Percentiles rank a stretch among this genome's conserved stretches.
Evolutionary conservation across 345 rosid species (phyloP).

Genomic region (Dipteronia sinensis): DNA sequence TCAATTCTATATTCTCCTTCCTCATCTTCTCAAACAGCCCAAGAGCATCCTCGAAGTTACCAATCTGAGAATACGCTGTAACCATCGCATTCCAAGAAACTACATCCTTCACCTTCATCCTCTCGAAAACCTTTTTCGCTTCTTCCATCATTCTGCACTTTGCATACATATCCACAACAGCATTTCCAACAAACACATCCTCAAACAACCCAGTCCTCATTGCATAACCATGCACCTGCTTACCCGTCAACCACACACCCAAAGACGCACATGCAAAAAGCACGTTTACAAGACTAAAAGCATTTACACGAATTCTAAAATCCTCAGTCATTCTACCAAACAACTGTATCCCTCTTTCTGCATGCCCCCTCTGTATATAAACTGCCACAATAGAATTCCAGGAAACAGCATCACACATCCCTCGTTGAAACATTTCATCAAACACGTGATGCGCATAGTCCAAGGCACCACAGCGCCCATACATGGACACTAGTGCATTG

Average conservation of each 20-base stretch:
- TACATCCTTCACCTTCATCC: slow-evolving; percentile 69
- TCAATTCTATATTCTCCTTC: slow-evolving; percentile 52
- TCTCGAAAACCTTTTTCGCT: slow-evolving; percentile 53
- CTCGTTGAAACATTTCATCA: slow-evolving; percentile 55
- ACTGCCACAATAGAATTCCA: slow-evolving; percentile 79
- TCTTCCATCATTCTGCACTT: slow-evolving; percentile 71
- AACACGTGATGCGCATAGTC: slow-evolving; percentile 62
- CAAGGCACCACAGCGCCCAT: slow-evolving; percentile 57
- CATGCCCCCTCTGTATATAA: slow-evolving; percentile 52
- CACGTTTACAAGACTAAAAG: slow-evolving; percentile 68
- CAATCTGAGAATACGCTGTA: slow-evolving; percentile 75
- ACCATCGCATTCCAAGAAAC: slow-evolving; percentile 94
- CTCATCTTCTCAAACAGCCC: slow-evolving; percentile 65
- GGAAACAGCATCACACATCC: slow-evolving; percentile 63
- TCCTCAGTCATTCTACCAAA: slow-evolving; percentile 54
- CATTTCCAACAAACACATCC: slow-evolving; percentile 69
- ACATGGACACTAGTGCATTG: slow-evolving; percentile 68
- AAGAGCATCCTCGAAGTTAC: slow-evolving; percentile 67
- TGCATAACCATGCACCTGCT: slow-evolving; percentile 59
- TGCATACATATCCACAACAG: slow-evolving; percentile 88
- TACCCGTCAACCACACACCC: slow-evolving; percentile 46
- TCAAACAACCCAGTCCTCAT: slow-evolving; percentile 50
- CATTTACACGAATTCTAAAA: slow-evolving; percentile 46
- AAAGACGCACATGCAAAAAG: slow-evolving; percentile 65
- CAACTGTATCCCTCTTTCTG: slow-evolving; percentile 43